Conservation (phyloP, 2,329 filamentous ascomycete genomes). For the Pestalotiopsis sp. region DNA sequence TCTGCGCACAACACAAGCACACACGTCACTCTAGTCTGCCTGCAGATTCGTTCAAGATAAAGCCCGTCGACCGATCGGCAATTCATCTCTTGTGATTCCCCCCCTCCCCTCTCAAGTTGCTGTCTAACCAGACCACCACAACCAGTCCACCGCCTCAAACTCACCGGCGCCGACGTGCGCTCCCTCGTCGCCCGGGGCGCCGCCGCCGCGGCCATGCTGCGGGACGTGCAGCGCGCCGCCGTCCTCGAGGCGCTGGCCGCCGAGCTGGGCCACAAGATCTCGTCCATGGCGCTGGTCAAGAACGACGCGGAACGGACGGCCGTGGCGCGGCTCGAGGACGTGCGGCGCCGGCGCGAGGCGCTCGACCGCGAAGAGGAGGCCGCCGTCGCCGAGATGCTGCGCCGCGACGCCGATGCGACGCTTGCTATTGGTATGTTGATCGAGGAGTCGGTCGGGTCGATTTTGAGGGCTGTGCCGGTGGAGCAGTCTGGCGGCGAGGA, state of each 20-base stretch:
- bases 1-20: too few relatives aligned
- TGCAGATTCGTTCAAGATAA: too few relatives aligned
- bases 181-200: slow-evolving; percentile 25
- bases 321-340: slow-evolving; percentile 30
- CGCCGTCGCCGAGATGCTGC: slow-evolving; percentile 28
- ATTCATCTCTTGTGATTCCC: too few relatives aligned
- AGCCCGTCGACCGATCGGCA: too few relatives aligned
- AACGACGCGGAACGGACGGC: slow-evolving; percentile 33
- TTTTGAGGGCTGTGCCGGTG: slow-evolving; percentile 11
- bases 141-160: not conserved
- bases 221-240: slow-evolving; percentile 29
- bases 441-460: slow-evolving; percentile 26
- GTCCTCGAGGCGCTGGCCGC: slow-evolving; percentile 31
- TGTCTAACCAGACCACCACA: not conserved
- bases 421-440: slow-evolving; percentile 31
- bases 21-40: too few relatives aligned
- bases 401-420: slow-evolving; percentile 32
- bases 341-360: slow-evolving; percentile 36
- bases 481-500: not conserved
- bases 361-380: slow-evolving; percentile 36
- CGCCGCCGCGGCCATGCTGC: slow-evolving; percentile 29
- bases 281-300: slow-evolving; percentile 36
- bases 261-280: slow-evolving; percentile 32
- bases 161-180: not conserved
- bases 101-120: not conserved